phyloP scores from a whole-genome alignment of 371 early-diverging fungal genomes.

The Gilbertella persicaria region DNA sequence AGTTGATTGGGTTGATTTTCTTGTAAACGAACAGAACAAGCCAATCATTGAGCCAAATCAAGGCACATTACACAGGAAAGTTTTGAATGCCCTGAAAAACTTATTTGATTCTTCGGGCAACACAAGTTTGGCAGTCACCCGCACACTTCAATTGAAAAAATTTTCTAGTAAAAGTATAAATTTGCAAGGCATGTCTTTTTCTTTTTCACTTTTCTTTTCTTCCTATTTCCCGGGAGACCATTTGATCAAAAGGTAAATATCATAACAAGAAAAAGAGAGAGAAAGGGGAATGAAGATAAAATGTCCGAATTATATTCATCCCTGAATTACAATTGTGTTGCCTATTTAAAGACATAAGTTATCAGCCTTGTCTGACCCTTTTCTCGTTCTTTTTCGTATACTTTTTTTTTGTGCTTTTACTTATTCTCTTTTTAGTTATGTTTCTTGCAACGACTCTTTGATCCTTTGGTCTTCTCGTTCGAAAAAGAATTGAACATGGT shows the following conservation, averaged over 20 bases:
- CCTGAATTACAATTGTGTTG: constrained; percentile 41
- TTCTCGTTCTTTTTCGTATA: neutral
- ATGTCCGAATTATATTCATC: constrained; percentile 21
- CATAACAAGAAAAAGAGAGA: neutral
- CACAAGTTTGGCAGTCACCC: too few relatives aligned
- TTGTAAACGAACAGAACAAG: neutral
- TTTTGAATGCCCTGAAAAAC: neutral
- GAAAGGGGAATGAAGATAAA: constrained; percentile 23
- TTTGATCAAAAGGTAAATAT: constrained; percentile 7
- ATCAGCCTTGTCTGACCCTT: constrained; percentile 37
- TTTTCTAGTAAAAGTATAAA: neutral
- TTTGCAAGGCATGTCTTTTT: neutral
- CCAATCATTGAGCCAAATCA: neutral
- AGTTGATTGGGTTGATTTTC: neutral
- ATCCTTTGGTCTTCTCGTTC: neutral
- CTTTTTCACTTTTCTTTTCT: neutral
- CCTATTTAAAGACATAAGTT: constrained; percentile 32
- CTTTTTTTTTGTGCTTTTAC: neutral
- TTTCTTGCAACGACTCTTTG: neutral
- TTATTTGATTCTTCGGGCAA: too few relatives aligned
- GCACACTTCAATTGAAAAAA: too few relatives aligned
- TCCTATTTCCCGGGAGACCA: too few relatives aligned
- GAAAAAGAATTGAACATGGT: constrained; percentile 7
- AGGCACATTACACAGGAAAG: neutral
- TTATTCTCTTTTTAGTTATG: neutral